These are phyloP conservation scores for Diaporthe capsici DNA, from an alignment of 2,329 filamentous ascomycete species.

Conservation along the genomic window DNA sequence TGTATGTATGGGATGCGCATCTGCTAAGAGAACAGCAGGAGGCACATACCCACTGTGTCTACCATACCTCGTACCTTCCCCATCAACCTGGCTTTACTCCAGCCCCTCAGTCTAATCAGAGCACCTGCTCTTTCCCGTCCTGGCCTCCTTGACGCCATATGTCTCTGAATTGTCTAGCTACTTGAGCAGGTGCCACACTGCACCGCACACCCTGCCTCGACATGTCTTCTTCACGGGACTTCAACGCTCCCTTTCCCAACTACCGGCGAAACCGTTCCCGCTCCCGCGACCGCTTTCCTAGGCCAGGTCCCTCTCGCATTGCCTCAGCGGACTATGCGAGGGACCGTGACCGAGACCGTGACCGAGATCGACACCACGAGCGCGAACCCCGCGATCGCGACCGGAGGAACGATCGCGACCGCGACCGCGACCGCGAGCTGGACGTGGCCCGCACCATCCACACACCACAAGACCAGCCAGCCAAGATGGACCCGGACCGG, in stretches of 20 bases:
- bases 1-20: not conserved
- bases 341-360: constrained; percentile 14
- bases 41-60: not conserved
- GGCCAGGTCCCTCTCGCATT: not conserved
- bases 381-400: constrained; percentile 21
- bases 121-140: constrained; percentile 13
- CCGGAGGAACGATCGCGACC: constrained; percentile 23
- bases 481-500: constrained; percentile 30
- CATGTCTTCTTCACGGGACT: constrained; percentile 34
- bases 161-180: constrained; percentile 15
- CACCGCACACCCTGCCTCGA: constrained; percentile 6
- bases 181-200: constrained; percentile 25
- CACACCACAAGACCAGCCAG: not conserved
- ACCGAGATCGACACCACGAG: not conserved
- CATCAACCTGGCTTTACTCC: not conserved
- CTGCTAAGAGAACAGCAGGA: not conserved
- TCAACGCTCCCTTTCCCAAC: constrained; percentile 21
- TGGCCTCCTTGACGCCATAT: constrained; percentile 16
- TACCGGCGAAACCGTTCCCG: constrained; percentile 23
- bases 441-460: not conserved
- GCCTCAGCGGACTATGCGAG: constrained; percentile 8
- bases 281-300: constrained; percentile 13
- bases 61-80: constrained; percentile 1
- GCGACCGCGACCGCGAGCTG: constrained; percentile 2
- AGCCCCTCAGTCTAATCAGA: not conserved